phyloP scores from a whole-genome alignment of 441 rosid species.

The Flueggea neowawraea region DNA sequence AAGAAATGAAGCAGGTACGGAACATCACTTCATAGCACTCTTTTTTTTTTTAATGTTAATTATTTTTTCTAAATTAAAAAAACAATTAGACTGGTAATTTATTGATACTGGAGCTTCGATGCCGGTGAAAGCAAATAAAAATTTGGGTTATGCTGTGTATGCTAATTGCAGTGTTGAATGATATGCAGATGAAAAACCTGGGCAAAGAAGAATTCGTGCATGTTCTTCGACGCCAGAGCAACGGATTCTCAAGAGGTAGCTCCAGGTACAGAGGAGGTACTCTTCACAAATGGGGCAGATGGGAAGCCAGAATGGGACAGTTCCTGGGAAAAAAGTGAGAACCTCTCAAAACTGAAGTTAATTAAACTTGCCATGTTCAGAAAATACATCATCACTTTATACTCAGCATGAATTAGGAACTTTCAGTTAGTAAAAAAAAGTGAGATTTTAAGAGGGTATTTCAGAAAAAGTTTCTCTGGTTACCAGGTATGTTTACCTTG shows the following conservation, averaged over 20 bases:
- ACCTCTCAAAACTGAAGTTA: constrained; percentile 14
- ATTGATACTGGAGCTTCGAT: no score
- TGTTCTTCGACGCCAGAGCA: constrained; percentile 80
- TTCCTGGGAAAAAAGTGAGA: constrained; percentile 88
- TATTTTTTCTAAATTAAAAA: no score
- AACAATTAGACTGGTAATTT: no score
- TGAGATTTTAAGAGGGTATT: not conserved
- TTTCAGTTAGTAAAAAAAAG: no score
- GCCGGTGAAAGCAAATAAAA: not conserved
- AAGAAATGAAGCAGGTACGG: constrained; percentile 78
- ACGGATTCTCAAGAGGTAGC: constrained; percentile 71
- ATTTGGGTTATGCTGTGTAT: not conserved
- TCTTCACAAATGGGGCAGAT: constrained; percentile 73
- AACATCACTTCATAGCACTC: not conserved
- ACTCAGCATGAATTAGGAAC: no score
- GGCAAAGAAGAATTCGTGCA: constrained; percentile 88
- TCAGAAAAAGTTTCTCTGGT: constrained; percentile 8
- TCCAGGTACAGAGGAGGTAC: constrained; percentile 80
- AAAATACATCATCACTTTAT: no score
- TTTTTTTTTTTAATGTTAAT: not conserved
- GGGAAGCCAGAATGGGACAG: constrained; percentile 90
- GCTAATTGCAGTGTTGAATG: not conserved
- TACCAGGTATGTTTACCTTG: constrained; percentile 70
- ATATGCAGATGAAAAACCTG: constrained; percentile 52
- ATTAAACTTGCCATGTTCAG: not conserved